phyloP scores from a whole-genome alignment of 768 basidiomycete genomes.

The Leccinum truebloodii region DNA sequence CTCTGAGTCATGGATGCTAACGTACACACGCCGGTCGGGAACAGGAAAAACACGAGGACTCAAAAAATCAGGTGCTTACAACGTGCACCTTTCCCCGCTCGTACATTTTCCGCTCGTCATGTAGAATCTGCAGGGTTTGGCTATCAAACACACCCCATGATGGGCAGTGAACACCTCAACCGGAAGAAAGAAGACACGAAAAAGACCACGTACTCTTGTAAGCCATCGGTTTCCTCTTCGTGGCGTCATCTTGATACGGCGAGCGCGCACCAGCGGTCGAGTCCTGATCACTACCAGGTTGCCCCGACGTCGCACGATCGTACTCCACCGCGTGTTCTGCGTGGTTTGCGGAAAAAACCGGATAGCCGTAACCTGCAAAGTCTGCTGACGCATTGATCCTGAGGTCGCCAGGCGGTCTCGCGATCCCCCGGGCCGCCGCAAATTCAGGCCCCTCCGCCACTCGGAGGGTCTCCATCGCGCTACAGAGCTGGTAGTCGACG shows the following conservation, averaged over 20 bases:
- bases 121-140: constrained; percentile 63
- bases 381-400: constrained; percentile 15
- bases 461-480: constrained; percentile 6
- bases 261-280: not conserved
- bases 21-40: constrained; percentile 2
- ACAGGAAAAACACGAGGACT: not conserved
- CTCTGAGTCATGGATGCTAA: constrained; percentile 48
- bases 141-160: constrained; percentile 30
- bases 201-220: constrained; percentile 30
- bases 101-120: constrained; percentile 47
- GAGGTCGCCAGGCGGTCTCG: constrained; percentile 11
- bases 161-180: not conserved
- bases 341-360: constrained; percentile 19
- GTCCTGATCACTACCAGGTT: constrained; percentile 1
- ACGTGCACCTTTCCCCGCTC: constrained; percentile 56
- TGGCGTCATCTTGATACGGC: constrained; percentile 16
- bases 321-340: constrained; percentile 6
- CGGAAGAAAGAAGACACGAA: not conserved
- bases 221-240: constrained; percentile 23
- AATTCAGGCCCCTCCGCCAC: constrained; percentile 4
- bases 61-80: constrained; percentile 41
- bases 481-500: constrained; percentile 13
- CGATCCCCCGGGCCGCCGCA: constrained; percentile 1
- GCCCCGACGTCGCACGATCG: constrained; percentile 13
- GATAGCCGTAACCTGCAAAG: constrained; percentile 12